Evolutionary conservation across 768 basidiomycete genomes (phyloP).

Genomic region (Psilocybe azurescens): DNA sequence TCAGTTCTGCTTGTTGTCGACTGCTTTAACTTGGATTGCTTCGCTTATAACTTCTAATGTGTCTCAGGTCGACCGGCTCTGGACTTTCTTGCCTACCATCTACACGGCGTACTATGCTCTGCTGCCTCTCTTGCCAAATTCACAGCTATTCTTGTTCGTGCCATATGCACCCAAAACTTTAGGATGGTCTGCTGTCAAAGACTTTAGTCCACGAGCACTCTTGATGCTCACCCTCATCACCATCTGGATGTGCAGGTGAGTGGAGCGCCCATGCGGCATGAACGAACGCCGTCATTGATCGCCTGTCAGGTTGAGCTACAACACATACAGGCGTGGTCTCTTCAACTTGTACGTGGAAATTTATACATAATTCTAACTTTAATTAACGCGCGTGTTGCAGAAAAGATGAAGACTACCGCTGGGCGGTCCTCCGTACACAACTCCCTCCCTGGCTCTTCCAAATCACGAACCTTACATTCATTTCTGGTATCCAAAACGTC

Average conservation of each 20-base stretch:
- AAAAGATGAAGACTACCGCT: slow-evolving; percentile 91
- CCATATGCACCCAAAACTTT: slow-evolving; percentile 64
- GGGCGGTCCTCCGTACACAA: slow-evolving; percentile 74
- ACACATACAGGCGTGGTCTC: slow-evolving; percentile 84
- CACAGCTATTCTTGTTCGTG: slow-evolving; percentile 44
- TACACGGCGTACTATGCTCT: slow-evolving; percentile 87
- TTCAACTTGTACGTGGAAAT: slow-evolving; percentile 62
- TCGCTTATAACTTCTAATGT: slow-evolving; percentile 79
- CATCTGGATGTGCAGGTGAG: slow-evolving; percentile 67
- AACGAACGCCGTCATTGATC: slow-evolving; percentile 4
- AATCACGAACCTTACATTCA: slow-evolving; percentile 62
- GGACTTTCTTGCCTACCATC: slow-evolving; percentile 80
- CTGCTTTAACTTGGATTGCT: slow-evolving; percentile 55
- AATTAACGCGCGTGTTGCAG: slow-evolving; percentile 36
- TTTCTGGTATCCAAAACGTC: slow-evolving; percentile 80
- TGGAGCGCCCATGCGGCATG: not conserved
- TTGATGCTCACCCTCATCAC: slow-evolving; percentile 78
- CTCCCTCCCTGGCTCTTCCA: slow-evolving; percentile 51
- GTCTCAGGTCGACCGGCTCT: slow-evolving; percentile 86
- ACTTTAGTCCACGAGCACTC: slow-evolving; percentile 72
- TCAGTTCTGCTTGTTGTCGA: slow-evolving; percentile 59
- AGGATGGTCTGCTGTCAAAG: slow-evolving; percentile 41
- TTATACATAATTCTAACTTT: not conserved
- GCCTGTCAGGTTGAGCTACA: slow-evolving; percentile 53
- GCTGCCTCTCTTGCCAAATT: slow-evolving; percentile 60